Evolutionary conservation across 106 monocot genomes (phyloP).

Genomic region (Dendrobium huoshanense): DNA sequence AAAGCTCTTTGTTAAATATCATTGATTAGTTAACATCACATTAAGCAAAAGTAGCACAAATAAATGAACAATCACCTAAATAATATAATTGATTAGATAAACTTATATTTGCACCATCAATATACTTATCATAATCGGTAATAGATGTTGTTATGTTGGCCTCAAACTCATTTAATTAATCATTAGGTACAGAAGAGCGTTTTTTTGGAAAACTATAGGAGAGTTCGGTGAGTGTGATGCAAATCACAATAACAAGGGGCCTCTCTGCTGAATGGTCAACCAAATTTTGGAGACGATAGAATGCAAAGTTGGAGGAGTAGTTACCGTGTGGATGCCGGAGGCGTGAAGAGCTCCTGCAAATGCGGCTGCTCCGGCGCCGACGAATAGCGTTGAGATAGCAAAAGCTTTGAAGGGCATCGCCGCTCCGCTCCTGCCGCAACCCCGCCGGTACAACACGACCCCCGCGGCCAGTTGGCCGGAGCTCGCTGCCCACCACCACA

Average conservation of each 20-base stretch:
- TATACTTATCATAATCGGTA: not conserved
- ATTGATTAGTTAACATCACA: too few relatives aligned
- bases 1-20: too few relatives aligned
- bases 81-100: too few relatives aligned
- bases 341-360: conserved; percentile 28
- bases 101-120: too few relatives aligned
- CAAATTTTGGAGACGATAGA: not conserved
- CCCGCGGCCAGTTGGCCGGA: conserved; percentile 61
- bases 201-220: not conserved
- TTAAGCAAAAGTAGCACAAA: too few relatives aligned
- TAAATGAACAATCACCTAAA: too few relatives aligned
- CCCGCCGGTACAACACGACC: conserved; percentile 47
- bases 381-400: conserved; percentile 68
- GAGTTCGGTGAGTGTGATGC: not conserved
- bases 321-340: conserved; percentile 50
- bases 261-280: not conserved
- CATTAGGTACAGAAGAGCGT: not conserved
- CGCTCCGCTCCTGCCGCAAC: conserved; percentile 30
- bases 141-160: not conserved
- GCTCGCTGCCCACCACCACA: conserved; percentile 83
- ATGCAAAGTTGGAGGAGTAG: not conserved
- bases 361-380: conserved; percentile 74
- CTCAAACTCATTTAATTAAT: not conserved
- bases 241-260: not conserved
- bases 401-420: conserved; percentile 96